Percentiles rank a stretch among this genome's conserved stretches.
Evolutionary conservation across 179 eudicot genomes (phyloP).

Genomic region (Sideroxylon spinosum): DNA sequence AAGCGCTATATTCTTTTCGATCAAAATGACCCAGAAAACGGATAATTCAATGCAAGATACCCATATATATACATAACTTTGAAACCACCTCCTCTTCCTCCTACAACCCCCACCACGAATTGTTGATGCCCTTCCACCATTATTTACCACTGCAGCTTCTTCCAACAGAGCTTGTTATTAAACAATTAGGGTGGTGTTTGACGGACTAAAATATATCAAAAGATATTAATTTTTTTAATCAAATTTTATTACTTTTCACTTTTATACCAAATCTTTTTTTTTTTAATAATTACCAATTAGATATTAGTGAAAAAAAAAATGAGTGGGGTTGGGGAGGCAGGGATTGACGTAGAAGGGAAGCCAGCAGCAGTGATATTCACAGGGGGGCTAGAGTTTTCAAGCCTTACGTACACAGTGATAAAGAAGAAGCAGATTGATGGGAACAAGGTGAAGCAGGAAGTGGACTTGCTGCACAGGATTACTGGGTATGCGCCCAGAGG

Average conservation of each 20-base stretch:
- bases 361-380: constrained; percentile 23
- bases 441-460: constrained; percentile 28
- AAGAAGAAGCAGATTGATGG: constrained; percentile 29
- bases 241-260: too few relatives aligned
- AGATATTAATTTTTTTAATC: too few relatives aligned
- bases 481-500: constrained; percentile 47
- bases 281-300: too few relatives aligned
- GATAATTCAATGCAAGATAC: constrained; percentile 24
- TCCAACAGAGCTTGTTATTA: too few relatives aligned
- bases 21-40: constrained; percentile 14
- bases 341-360: constrained; percentile 29
- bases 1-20: constrained; percentile 14
- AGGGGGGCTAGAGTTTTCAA: constrained; percentile 36
- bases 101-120: background rate
- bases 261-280: too few relatives aligned
- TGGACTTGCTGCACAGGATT: constrained; percentile 31
- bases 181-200: too few relatives aligned
- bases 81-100: constrained; percentile 32
- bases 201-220: too few relatives aligned
- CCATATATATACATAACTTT: constrained; percentile 3
- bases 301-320: too few relatives aligned
- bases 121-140: too few relatives aligned
- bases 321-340: constrained; percentile 16
- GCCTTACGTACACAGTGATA: constrained; percentile 35
- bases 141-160: too few relatives aligned